phyloP scores from a whole-genome alignment of 306 rosid species.

The Glycine soja region DNA sequence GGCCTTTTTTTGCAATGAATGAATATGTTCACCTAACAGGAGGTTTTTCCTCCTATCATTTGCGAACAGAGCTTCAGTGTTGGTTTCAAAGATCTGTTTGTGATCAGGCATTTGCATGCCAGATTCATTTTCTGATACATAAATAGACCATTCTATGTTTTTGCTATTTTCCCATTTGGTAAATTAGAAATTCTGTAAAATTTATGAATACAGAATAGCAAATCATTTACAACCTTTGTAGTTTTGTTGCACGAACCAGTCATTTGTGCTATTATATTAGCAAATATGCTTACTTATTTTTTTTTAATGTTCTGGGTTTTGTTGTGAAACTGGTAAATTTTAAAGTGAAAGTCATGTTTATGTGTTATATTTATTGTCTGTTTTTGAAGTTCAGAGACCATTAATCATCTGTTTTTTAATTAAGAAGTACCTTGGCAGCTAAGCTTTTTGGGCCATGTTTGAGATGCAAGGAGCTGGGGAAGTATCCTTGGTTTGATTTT shows the following conservation, averaged over 20 bases:
- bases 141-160: background rate
- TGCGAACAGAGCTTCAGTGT: conserved; percentile 10
- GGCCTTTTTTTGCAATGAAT: conserved; percentile 16
- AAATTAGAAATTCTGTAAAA: conserved; percentile 18
- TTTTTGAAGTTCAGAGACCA: conserved; percentile 33
- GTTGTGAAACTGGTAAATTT: conserved; percentile 14
- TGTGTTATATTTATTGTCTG: conserved; percentile 22
- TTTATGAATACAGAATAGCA: background rate
- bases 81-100: conserved; percentile 26
- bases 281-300: background rate
- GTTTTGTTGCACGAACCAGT: background rate
- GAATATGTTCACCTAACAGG: background rate
- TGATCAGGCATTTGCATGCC: background rate
- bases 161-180: conserved; percentile 6
- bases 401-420: background rate
- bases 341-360: conserved; percentile 3
- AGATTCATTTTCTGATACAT: background rate
- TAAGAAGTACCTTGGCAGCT: background rate
- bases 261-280: background rate
- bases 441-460: background rate
- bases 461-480: background rate
- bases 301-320: background rate
- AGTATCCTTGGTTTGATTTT: conserved; percentile 7
- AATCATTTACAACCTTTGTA: background rate
- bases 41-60: background rate